Conservation (phyloP, 2,329 filamentous ascomycete genomes). For the Pseudogymnoascus sp. region DNA sequence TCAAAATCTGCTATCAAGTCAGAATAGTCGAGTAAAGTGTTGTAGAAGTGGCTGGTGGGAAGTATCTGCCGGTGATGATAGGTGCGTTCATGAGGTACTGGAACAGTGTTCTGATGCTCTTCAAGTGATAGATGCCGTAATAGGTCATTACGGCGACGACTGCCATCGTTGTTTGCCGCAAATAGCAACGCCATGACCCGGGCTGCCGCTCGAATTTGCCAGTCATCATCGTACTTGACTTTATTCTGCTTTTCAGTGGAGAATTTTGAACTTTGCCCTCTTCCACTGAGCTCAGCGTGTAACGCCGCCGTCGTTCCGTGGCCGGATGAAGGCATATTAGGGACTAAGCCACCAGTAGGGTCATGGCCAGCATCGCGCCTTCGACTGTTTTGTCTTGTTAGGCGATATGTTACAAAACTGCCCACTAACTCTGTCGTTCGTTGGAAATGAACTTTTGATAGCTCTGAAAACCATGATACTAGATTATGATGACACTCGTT, state of each 20-base stretch:
- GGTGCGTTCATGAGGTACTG: conserved; percentile 30
- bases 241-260: conserved; percentile 43
- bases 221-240: conserved; percentile 69
- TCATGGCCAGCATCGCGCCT: conserved; percentile 52
- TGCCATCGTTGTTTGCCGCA: conserved; percentile 60
- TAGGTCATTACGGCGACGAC: conserved; percentile 25
- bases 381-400: conserved; percentile 63
- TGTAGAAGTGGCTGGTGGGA: conserved; percentile 80
- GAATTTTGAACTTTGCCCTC: conserved; percentile 42
- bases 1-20: conserved; percentile 82
- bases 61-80: conserved; percentile 56
- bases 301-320: conserved; percentile 55
- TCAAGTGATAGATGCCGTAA: conserved; percentile 25
- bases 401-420: conserved; percentile 72
- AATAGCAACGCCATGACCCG: conserved; percentile 75
- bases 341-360: conserved; percentile 59
- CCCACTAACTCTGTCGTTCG: conserved; percentile 68
- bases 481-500: conserved; percentile 69
- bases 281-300: conserved; percentile 63
- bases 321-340: conserved; percentile 59
- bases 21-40: conserved; percentile 75
- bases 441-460: conserved; percentile 59
- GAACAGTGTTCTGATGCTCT: conserved; percentile 14
- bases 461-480: conserved; percentile 68
- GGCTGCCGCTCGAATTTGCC: conserved; percentile 77